Percentiles rank a stretch among this genome's conserved stretches.
Evolutionary conservation across 2,329 filamentous ascomycete genomes (phyloP).

Genomic region (Thielaviopsis euricoi): DNA sequence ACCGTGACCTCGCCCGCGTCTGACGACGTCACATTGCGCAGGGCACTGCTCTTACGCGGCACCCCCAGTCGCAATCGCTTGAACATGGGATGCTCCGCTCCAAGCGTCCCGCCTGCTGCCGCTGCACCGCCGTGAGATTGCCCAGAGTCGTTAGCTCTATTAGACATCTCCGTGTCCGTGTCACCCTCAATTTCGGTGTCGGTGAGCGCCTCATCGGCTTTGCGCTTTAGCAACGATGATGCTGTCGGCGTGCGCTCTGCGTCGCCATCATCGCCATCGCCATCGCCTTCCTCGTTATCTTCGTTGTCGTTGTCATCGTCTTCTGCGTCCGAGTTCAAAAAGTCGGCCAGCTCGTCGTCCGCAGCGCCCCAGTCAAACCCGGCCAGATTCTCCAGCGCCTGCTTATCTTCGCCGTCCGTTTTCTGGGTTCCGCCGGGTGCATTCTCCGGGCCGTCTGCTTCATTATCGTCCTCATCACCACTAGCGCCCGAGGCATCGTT

Average conservation of each 20-base stretch:
- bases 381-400: slow-evolving; percentile 37
- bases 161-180: slow-evolving; percentile 17
- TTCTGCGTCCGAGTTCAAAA: slow-evolving; percentile 42
- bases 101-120: slow-evolving; percentile 19
- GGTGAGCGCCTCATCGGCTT: slow-evolving; percentile 12
- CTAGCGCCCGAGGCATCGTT: slow-evolving; percentile 17
- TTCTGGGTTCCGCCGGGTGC: slow-evolving; percentile 20
- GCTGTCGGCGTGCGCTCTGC: background rate
- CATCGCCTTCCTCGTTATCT: slow-evolving; percentile 13
- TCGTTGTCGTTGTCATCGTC: slow-evolving; percentile 23
- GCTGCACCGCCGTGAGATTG: slow-evolving; percentile 32
- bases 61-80: slow-evolving; percentile 12
- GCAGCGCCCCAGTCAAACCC: slow-evolving; percentile 45
- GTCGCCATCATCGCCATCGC: slow-evolving; percentile 14
- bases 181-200: slow-evolving; percentile 16
- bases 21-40: slow-evolving; percentile 22
- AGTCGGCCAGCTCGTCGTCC: slow-evolving; percentile 61
- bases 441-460: slow-evolving; percentile 18
- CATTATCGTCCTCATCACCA: background rate
- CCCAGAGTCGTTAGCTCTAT: slow-evolving; percentile 13
- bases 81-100: slow-evolving; percentile 10
- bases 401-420: slow-evolving; percentile 26
- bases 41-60: slow-evolving; percentile 22
- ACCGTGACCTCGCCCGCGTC: slow-evolving; percentile 23
- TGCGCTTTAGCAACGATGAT: slow-evolving; percentile 11